phyloP scores from a whole-genome alignment of 352 stramenopile species.

The Thraustochytrium striatum region DNA sequence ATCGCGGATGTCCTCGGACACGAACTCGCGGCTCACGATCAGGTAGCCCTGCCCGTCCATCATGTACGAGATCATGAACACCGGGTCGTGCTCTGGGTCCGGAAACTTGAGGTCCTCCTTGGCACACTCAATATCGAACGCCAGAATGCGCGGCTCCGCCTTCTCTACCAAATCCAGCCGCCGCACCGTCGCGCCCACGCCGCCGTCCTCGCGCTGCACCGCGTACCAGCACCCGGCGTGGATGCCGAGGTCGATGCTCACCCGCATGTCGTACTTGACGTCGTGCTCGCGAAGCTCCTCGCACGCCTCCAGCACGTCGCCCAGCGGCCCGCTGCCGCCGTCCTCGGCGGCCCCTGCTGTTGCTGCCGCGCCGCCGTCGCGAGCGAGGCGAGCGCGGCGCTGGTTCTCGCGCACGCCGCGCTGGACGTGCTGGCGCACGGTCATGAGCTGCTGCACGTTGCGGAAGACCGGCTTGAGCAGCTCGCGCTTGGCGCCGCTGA shows the following conservation, averaged over 20 bases:
- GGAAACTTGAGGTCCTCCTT: slow-evolving; percentile 98
- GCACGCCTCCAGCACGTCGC: slow-evolving; percentile 63
- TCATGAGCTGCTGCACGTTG: slow-evolving; percentile 62
- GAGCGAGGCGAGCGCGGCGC: neutral
- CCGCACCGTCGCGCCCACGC: slow-evolving; percentile 52
- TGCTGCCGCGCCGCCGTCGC: too few relatives aligned
- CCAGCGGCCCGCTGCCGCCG: neutral
- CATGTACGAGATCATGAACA: slow-evolving; percentile 99
- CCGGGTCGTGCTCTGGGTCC: slow-evolving; percentile 87
- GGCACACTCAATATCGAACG: slow-evolving; percentile 99
- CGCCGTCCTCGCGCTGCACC: slow-evolving; percentile 68
- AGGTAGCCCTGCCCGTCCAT: slow-evolving; percentile 88
- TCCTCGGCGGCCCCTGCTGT: neutral
- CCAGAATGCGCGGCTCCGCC: slow-evolving; percentile 86
- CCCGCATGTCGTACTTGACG: slow-evolving; percentile 91
- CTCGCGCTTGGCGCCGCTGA: slow-evolving; percentile 72
- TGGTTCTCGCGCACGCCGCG: slow-evolving; percentile 57
- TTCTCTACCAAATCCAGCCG: slow-evolving; percentile 80
- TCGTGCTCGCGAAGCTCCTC: slow-evolving; percentile 95
- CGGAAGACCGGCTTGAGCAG: slow-evolving; percentile 84
- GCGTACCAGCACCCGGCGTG: slow-evolving; percentile 94
- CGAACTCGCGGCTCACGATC: slow-evolving; percentile 92
- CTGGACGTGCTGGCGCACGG: slow-evolving; percentile 56
- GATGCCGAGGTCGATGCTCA: slow-evolving; percentile 91
- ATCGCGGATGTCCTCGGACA: slow-evolving; percentile 92